Base-by-base conservation (phyloP, 192 early-diverging fungal species). In the Chytriomyces sp. region DNA sequence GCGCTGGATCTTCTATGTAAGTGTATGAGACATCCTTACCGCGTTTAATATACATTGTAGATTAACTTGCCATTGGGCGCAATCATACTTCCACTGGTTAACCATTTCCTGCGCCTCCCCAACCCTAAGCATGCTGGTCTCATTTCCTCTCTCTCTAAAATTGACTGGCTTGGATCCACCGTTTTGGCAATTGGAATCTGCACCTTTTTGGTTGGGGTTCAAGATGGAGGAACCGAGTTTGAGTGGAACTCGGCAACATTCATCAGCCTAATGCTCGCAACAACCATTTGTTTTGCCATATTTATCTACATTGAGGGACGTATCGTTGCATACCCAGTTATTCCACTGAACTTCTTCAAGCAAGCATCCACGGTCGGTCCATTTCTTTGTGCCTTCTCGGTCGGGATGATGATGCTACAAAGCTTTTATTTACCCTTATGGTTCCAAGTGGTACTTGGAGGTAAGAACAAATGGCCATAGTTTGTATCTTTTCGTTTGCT, bases 61-160 rank as follows among this genome's bases (percentile, higher is more conserved):
- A 84, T 91, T 75, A 94, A 94, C 36, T 54, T 92, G 14, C 93
- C 93, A 31, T 77, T 93, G 59, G 90, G 92, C 22, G 82, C 84
- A 3, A 52, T 88, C 17, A 86, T 89, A 0, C 56, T 91, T 54
- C 64, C 80, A 1, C 63, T 89, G 19, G 85, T 83, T 26, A 34
- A 81, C 40, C 70, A 85, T 39, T 85, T 79, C 59, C 80, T 88
- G 81, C 76, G 83, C 79, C 5, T 76, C 56, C 28, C 81, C 25
- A 40, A 65, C 22, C 79, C 78, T 3, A 65, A 41, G 26, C 8
- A 26, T 19, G 55, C 7, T 14, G 26, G 55, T 26, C 8, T 57
- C 10, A 19, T 25, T 7, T 8, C 7, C 26, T 14, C 55, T 14
- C 55, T 66, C 10, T 7, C 5, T 14, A 32, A n/a, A 30, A 69